phyloP scores from a whole-genome alignment of 2,329 filamentous ascomycete genomes.

The Pseudogymnoascus sp. region DNA sequence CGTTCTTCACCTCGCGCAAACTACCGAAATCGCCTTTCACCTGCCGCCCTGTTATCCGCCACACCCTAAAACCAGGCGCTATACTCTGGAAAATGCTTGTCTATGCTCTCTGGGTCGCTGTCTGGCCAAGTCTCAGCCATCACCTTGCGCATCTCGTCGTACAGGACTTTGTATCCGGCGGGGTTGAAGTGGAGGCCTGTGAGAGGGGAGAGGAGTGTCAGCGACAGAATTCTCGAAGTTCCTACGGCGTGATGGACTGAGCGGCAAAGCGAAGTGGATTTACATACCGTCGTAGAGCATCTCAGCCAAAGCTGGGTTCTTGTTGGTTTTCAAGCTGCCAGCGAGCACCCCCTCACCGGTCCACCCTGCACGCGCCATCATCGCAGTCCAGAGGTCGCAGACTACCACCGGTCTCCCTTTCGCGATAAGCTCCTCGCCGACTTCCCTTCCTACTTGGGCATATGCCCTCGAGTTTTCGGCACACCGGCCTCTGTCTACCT shows the following conservation, averaged over 20 bases:
- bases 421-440: constrained; percentile 42
- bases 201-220: constrained; percentile 34
- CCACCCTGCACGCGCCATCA: constrained; percentile 63
- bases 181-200: constrained; percentile 53
- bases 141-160: constrained; percentile 40
- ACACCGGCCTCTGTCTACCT: constrained; percentile 38
- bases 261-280: not conserved
- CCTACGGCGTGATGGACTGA: constrained; percentile 34
- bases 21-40: not conserved
- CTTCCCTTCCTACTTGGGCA: constrained; percentile 56
- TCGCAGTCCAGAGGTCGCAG: constrained; percentile 70
- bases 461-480: constrained; percentile 42
- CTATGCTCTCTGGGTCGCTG: not conserved
- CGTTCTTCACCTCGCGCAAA: not conserved
- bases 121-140: constrained; percentile 39
- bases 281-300: constrained; percentile 22
- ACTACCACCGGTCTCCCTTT: constrained; percentile 44
- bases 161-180: constrained; percentile 47
- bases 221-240: constrained; percentile 30
- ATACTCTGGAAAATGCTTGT: constrained; percentile 3
- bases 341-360: constrained; percentile 42
- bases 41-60: not conserved
- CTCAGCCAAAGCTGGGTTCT: not conserved
- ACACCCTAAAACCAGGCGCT: not conserved
- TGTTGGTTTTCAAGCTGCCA: not conserved